Conservation (phyloP, 164 flowering plant species). For the Macadamia integrifolia region DNA sequence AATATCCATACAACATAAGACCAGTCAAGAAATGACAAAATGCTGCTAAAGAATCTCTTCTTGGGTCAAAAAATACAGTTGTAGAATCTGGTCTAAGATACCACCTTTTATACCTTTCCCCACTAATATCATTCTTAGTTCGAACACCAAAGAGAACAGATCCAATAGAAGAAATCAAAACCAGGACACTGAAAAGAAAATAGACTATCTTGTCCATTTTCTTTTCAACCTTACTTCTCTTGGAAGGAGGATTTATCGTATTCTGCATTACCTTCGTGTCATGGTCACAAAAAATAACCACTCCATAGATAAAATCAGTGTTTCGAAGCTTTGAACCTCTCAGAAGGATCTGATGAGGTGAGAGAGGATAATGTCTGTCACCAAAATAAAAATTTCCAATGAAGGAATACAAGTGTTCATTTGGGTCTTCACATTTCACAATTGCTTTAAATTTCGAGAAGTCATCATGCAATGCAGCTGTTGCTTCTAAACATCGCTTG, state of each 20-base stretch:
- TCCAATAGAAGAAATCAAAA: slow-evolving; percentile 54
- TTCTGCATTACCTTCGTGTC: slow-evolving; percentile 2
- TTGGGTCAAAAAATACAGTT: slow-evolving; percentile 53
- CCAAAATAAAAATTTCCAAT: slow-evolving; percentile 52
- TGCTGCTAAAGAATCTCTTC: slow-evolving; percentile 52
- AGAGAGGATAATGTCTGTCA: slow-evolving; percentile 48
- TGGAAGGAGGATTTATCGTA: background rate
- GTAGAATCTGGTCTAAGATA: slow-evolving; percentile 72
- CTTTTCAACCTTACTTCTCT: slow-evolving; percentile 2
- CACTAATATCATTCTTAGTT: slow-evolving; percentile 44
- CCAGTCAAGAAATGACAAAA: slow-evolving; percentile 74
- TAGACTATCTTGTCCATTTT: slow-evolving; percentile 30
- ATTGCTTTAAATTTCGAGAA: slow-evolving; percentile 48
- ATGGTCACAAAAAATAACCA: background rate
- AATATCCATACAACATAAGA: slow-evolving; percentile 78
- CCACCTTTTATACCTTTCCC: slow-evolving; percentile 55
- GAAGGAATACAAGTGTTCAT: slow-evolving; percentile 73
- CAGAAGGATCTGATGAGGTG: slow-evolving; percentile 57
- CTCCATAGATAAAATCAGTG: background rate
- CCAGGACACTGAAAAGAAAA: slow-evolving; percentile 52
- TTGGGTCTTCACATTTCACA: slow-evolving; percentile 86
- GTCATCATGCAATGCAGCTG: slow-evolving; percentile 43
- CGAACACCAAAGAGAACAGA: slow-evolving; percentile 59
- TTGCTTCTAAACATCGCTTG: slow-evolving; percentile 60
- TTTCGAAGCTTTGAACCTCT: slow-evolving; percentile 1